A percentile compares a stretch with the other conserved stretches of the same genome.
Conservation (phyloP, 1,284 basidiomycete species). For the Ceraceosorus guamensis region DNA sequence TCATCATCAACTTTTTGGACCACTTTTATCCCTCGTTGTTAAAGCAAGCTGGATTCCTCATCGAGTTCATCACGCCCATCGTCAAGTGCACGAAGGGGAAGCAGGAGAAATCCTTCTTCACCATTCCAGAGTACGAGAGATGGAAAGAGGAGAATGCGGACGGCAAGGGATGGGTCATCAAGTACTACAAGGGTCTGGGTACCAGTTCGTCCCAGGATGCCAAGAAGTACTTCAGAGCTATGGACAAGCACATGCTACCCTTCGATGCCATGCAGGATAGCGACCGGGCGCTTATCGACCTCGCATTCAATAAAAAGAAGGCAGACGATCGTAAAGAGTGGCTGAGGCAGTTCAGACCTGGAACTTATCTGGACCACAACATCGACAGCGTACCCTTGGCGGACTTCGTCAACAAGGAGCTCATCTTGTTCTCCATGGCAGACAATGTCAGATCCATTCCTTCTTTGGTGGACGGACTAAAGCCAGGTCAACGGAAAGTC, state of each 20-base stretch:
- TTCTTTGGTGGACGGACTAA: constrained; percentile 77
- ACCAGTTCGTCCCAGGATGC: constrained; percentile 83
- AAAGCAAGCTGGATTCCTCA: constrained; percentile 82
- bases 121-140: constrained; percentile 89
- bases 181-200: constrained; percentile 90
- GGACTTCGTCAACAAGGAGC: constrained; percentile 97
- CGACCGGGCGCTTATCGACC: constrained; percentile 83
- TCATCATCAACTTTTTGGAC: constrained; percentile 96
- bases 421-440: constrained; percentile 99
- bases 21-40: constrained; percentile 94
- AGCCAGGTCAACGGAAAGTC: constrained; percentile 98
- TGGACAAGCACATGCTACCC: constrained; percentile 87
- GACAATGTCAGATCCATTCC: constrained; percentile 92
- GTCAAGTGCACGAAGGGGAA: constrained; percentile 75
- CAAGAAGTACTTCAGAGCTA: constrained; percentile 84
- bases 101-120: constrained; percentile 83
- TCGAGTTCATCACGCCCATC: constrained; percentile 98
- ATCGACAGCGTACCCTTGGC: constrained; percentile 76
- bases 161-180: constrained; percentile 66
- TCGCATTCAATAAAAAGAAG: constrained; percentile 99
- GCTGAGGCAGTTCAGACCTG: constrained; percentile 92
- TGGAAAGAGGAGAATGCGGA: constrained; percentile 79
- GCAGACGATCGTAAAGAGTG: constrained; percentile 98
- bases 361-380: constrained; percentile 87
- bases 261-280: constrained; percentile 75